phyloP scores from a whole-genome alignment of 2,329 filamentous ascomycete species.

The Exophiala sp. region DNA sequence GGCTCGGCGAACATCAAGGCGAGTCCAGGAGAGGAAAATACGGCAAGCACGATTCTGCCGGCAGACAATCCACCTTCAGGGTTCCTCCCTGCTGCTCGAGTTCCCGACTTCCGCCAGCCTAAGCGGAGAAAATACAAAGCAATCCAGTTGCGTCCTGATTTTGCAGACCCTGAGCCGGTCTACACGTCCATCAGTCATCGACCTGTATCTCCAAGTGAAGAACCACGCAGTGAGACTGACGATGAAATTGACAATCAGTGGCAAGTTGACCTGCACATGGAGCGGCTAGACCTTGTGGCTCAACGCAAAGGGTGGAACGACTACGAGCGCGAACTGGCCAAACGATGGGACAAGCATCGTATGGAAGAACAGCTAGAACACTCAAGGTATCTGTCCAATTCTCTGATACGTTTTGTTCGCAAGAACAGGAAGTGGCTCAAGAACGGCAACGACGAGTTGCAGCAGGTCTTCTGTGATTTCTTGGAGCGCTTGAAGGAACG shows the following conservation, averaged over 20 bases:
- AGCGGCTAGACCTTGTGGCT: constrained; percentile 22
- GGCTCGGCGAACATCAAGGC: constrained; percentile 3
- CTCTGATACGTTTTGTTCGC: constrained; percentile 27
- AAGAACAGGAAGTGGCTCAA: constrained; percentile 24
- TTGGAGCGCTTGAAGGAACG: constrained; percentile 18
- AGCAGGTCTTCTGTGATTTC: constrained; percentile 18
- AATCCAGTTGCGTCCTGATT: constrained; percentile 11
- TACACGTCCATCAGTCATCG: constrained; percentile 28
- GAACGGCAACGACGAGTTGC: constrained; percentile 13
- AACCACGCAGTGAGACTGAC: constrained; percentile 25
- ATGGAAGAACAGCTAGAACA: constrained; percentile 27
- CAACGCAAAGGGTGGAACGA: constrained; percentile 18
- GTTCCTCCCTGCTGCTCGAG: constrained; percentile 13
- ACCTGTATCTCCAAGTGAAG: constrained; percentile 23
- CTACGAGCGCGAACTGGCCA: constrained; percentile 19
- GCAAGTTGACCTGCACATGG: constrained; percentile 25
- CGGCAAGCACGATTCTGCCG: not conserved
- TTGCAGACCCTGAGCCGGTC: constrained; percentile 3
- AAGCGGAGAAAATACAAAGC: constrained; percentile 19
- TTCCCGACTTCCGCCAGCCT: constrained; percentile 22
- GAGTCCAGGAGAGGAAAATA: not conserved
- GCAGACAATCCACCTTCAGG: constrained; percentile 4
- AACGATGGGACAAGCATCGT: constrained; percentile 26
- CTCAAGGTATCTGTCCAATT: constrained; percentile 25
- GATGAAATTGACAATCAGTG: constrained; percentile 28